Evolutionary conservation across 352 stramenopile species (phyloP).

Genomic region (Phytophthora palmivora): DNA sequence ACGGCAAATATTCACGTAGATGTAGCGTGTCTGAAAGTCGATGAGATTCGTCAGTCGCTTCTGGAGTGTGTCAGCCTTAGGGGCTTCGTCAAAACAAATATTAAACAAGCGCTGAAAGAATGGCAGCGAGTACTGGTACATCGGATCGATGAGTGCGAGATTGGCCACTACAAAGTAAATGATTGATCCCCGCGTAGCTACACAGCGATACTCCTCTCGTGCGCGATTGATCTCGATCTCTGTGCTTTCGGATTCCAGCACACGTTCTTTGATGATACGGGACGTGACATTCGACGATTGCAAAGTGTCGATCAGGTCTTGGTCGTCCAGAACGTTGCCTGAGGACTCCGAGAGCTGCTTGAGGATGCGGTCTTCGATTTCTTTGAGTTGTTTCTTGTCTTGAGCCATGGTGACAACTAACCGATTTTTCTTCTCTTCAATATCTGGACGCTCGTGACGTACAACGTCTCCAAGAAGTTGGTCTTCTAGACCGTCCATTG

Average conservation of each 20-base stretch:
- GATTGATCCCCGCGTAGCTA: conserved; percentile 92
- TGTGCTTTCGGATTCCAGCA: conserved; percentile 91
- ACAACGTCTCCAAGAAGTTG: conserved; percentile 94
- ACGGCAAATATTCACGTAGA: conserved; percentile 95
- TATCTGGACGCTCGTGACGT: conserved; percentile 91
- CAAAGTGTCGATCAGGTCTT: conserved; percentile 88
- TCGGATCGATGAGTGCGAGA: conserved; percentile 92
- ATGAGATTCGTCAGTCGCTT: conserved; percentile 86
- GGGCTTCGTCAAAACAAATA: conserved; percentile 89
- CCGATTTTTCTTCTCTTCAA: conserved; percentile 95
- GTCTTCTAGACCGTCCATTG: conserved; percentile 93
- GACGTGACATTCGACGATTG: conserved; percentile 89
- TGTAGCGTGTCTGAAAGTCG: conserved; percentile 89
- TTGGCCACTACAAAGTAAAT: conserved; percentile 97
- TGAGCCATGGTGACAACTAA: conserved; percentile 94
- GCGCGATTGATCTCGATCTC: conserved; percentile 92
- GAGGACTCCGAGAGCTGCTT: conserved; percentile 91
- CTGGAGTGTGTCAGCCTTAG: conserved; percentile 58
- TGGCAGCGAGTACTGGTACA: conserved; percentile 96
- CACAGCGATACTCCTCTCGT: conserved; percentile 91
- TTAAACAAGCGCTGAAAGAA: conserved; percentile 95
- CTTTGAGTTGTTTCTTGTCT: conserved; percentile 92
- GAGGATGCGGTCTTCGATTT: conserved; percentile 94
- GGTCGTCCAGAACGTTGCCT: conserved; percentile 94
- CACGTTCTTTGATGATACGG: conserved; percentile 89